Evolutionary conservation across 106 monocot species (phyloP).

Genomic region (Dioscorea alata): DNA sequence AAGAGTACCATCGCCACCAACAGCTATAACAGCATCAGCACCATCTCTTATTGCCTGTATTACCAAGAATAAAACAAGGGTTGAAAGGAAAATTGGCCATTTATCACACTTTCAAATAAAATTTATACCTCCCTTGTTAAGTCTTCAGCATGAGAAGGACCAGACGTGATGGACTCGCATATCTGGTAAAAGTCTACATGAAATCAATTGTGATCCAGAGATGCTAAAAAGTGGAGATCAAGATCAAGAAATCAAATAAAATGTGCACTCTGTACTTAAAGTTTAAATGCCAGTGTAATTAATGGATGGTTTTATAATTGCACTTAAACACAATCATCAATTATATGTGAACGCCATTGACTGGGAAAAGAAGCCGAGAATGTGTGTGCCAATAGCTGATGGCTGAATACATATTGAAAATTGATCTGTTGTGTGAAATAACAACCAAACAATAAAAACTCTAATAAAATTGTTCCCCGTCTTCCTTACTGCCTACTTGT

Average conservation of each 20-base stretch:
- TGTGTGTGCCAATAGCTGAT: neutral
- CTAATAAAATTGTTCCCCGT: too few relatives aligned
- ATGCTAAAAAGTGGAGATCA: neutral
- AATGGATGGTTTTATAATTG: neutral
- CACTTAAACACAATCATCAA: neutral
- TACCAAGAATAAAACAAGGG: neutral
- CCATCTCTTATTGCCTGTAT: slow-evolving; percentile 89
- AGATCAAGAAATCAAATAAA: slow-evolving; percentile 1
- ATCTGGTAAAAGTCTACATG: slow-evolving; percentile 30
- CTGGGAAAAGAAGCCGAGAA: neutral
- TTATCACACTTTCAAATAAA: slow-evolving; percentile 24
- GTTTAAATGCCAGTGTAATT: neutral
- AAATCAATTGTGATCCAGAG: neutral
- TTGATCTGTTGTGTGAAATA: too few relatives aligned
- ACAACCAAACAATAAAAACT: too few relatives aligned
- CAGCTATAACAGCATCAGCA: slow-evolving; percentile 90
- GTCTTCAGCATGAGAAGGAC: slow-evolving; percentile 75
- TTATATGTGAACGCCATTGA: neutral
- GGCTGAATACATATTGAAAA: too few relatives aligned
- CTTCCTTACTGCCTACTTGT: too few relatives aligned
- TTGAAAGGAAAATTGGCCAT: slow-evolving; percentile 3
- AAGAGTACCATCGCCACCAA: slow-evolving; percentile 99
- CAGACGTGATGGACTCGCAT: slow-evolving; percentile 76
- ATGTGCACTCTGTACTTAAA: neutral
- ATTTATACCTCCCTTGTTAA: slow-evolving; percentile 84